phyloP scores from a whole-genome alignment of 441 rosid species.

The Eutrema salsugineum region DNA sequence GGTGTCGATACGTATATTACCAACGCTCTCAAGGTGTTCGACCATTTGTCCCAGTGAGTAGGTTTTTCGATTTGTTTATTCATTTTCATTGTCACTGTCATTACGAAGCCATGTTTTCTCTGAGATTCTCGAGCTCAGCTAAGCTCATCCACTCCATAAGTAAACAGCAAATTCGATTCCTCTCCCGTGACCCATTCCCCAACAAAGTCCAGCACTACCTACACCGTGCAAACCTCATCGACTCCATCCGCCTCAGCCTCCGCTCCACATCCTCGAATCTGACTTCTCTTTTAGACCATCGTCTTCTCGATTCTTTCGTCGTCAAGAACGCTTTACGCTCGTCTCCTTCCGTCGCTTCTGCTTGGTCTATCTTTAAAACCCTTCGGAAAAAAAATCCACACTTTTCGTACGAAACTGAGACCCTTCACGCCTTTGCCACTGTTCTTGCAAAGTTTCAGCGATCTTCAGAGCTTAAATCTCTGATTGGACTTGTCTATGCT shows the following conservation, averaged over 20 bases:
- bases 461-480: constrained; percentile 43
- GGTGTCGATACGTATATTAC: too few species aligned
- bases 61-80: too few species aligned
- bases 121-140: constrained; percentile 22
- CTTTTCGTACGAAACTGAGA: constrained; percentile 45
- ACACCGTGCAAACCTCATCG: constrained; percentile 58
- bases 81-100: not conserved
- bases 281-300: constrained; percentile 41
- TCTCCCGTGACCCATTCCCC: constrained; percentile 64
- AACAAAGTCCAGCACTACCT: constrained; percentile 70
- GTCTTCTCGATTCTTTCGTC: constrained; percentile 71
- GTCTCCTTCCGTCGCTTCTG: constrained; percentile 65
- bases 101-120: constrained; percentile 39
- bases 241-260: constrained; percentile 59
- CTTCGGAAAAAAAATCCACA: constrained; percentile 33
- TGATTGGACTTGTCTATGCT: constrained; percentile 44
- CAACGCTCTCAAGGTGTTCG: constrained; percentile 21
- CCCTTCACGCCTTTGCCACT: constrained; percentile 64
- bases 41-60: constrained; percentile 4
- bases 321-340: constrained; percentile 67
- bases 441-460: constrained; percentile 62
- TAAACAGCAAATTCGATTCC: constrained; percentile 41
- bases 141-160: constrained; percentile 20
- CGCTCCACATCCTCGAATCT: constrained; percentile 46
- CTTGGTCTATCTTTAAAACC: constrained; percentile 48